These are phyloP conservation scores for Ceratobasidium sp. DNA, from an alignment of 1,284 basidiomycete genomes.

Conservation along the genomic window DNA sequence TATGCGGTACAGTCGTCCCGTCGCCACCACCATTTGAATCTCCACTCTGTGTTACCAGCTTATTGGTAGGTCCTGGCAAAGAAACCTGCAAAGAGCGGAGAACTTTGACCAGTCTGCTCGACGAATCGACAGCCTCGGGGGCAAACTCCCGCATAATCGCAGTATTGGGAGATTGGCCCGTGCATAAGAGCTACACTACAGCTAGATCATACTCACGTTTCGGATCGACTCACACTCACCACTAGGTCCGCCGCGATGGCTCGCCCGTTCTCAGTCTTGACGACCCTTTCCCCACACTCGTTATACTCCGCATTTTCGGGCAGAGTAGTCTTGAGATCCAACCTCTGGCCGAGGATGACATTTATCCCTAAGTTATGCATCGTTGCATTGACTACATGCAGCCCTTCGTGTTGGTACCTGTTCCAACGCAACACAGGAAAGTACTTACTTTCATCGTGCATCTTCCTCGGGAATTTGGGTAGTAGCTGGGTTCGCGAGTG, in stretches of 20 bases:
- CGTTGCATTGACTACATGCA: neutral
- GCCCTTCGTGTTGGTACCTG: conserved; percentile 47
- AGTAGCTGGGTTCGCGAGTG: conserved; percentile 54
- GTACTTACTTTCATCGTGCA: conserved; percentile 50
- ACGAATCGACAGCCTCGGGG: conserved; percentile 57
- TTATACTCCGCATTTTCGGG: conserved; percentile 17
- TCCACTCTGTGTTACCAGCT: neutral
- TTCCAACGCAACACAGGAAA: conserved; percentile 44
- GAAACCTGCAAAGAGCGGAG: conserved; percentile 66
- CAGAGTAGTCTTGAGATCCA: conserved; percentile 7
- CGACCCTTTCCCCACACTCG: conserved; percentile 5
- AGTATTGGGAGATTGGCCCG: conserved; percentile 78
- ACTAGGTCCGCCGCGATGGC: neutral
- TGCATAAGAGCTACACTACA: conserved; percentile 67
- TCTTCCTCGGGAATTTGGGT: conserved; percentile 51
- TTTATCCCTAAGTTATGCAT: neutral
- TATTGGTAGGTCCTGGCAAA: neutral
- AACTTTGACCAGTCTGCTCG: conserved; percentile 60
- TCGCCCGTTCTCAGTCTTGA: neutral
- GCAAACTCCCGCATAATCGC: conserved; percentile 60
- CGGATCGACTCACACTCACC: neutral
- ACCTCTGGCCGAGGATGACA: conserved; percentile 33
- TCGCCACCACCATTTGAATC: neutral
- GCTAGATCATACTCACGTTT: neutral
- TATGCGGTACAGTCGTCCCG: conserved; percentile 5